These are phyloP conservation scores for Helianthus tuberosus DNA, from an alignment of 129 eudicot genomes.

Conservation along the genomic window DNA sequence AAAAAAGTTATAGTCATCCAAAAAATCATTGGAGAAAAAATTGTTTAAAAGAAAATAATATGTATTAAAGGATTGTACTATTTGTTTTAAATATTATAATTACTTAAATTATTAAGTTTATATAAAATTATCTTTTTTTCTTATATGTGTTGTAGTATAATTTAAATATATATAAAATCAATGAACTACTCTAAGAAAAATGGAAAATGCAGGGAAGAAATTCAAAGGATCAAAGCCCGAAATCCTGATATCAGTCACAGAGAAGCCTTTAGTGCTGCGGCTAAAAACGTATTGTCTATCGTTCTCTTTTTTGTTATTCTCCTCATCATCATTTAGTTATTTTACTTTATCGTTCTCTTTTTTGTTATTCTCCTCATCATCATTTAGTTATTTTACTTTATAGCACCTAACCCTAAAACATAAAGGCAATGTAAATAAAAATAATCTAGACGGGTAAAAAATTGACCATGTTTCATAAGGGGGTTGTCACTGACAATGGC, in stretches of 20 bases:
- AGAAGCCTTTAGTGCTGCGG: slow-evolving; percentile 56
- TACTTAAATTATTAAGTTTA: too few relatives aligned
- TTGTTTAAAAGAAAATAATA: too few relatives aligned
- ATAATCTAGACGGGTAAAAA: too few relatives aligned
- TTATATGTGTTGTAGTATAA: too few relatives aligned
- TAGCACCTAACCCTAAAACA: background rate
- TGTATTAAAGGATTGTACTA: too few relatives aligned
- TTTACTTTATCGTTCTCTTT: background rate
- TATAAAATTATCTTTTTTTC: too few relatives aligned
- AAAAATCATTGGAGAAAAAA: too few relatives aligned
- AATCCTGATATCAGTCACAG: slow-evolving; percentile 72
- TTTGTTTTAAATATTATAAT: too few relatives aligned
- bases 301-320: background rate
- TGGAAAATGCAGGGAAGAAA: slow-evolving; percentile 57
- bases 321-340: background rate
- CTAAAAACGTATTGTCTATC: slow-evolving; percentile 38
- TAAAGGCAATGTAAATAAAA: too few relatives aligned
- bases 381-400: background rate
- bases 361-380: background rate
- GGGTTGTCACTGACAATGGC: too few relatives aligned
- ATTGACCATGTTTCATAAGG: too few relatives aligned
- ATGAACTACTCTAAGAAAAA: background rate
- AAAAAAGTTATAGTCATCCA: too few relatives aligned
- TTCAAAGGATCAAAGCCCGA: slow-evolving; percentile 61
- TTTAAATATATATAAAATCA: background rate